Evolutionary conservation across 208 protist genomes (phyloP).

Genomic region (Leishmania tropica): DNA sequence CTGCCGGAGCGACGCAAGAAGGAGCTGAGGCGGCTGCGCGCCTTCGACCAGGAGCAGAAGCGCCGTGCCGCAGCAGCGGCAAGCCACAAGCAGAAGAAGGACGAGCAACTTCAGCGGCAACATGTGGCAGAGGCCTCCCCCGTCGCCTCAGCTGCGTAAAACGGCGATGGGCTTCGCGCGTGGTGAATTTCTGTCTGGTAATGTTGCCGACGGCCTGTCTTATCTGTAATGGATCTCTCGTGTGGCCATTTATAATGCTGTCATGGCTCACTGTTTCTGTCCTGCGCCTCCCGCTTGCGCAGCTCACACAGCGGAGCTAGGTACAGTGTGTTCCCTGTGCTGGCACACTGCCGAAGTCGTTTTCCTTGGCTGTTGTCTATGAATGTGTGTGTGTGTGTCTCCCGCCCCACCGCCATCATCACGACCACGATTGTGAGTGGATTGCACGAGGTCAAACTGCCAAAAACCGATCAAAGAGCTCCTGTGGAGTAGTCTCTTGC

Average conservation of each 20-base stretch:
- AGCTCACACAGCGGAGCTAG: background rate
- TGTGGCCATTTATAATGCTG: too few species aligned
- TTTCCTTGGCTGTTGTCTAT: background rate
- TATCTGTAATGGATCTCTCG: background rate
- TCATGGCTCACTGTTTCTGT: background rate
- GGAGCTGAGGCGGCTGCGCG: constrained; percentile 81
- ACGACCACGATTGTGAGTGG: background rate
- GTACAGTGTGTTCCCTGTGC: background rate
- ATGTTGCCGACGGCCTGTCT: background rate
- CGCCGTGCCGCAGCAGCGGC: constrained; percentile 41
- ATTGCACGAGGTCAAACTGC: background rate
- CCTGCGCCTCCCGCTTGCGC: background rate
- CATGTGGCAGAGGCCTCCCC: background rate
- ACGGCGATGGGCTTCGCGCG: background rate
- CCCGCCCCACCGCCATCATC: background rate
- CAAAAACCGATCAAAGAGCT: background rate
- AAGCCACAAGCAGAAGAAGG: constrained; percentile 26
- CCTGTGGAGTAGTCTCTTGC: background rate
- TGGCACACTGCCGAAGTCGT: background rate
- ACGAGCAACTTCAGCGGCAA: background rate
- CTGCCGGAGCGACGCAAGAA: constrained; percentile 78
- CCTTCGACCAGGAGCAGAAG: constrained; percentile 85
- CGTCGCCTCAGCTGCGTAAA: background rate
- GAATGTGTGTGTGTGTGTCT: background rate
- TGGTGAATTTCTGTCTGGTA: background rate